phyloP scores from a whole-genome alignment of 2,329 filamentous ascomycete genomes.

The Aspergillus melleus region DNA sequence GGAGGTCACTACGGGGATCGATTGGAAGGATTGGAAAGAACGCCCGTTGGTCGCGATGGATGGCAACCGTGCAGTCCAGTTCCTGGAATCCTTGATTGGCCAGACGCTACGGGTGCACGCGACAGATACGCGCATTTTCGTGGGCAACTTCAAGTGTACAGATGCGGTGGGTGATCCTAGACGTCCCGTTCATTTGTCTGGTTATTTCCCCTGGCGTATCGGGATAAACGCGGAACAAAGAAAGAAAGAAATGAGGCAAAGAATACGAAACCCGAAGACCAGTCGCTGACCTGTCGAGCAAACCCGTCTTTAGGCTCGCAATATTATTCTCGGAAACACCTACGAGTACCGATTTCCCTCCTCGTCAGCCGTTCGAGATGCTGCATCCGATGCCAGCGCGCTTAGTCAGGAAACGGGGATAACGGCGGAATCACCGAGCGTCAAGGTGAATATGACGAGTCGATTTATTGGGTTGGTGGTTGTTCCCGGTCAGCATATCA shows the following conservation, averaged over 20 bases:
- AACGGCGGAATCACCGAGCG: slow-evolving; percentile 24
- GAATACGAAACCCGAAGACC: slow-evolving; percentile 2
- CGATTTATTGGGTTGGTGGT: slow-evolving; percentile 88
- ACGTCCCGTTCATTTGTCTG: slow-evolving; percentile 7
- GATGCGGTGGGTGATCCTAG: slow-evolving; percentile 67
- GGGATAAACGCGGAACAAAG: background rate
- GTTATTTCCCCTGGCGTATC: background rate
- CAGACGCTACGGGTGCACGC: slow-evolving; percentile 77
- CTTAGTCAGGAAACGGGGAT: slow-evolving; percentile 20
- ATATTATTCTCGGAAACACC: slow-evolving; percentile 80
- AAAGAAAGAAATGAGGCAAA: slow-evolving; percentile 6
- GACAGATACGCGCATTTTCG: slow-evolving; percentile 82
- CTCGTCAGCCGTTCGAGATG: slow-evolving; percentile 46
- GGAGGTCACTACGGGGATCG: too few species aligned
- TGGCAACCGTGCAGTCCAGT: slow-evolving; percentile 36
- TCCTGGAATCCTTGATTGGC: slow-evolving; percentile 64
- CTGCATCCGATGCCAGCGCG: slow-evolving; percentile 33
- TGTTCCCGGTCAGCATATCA: slow-evolving; percentile 81
- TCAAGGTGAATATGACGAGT: slow-evolving; percentile 73
- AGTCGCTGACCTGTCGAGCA: slow-evolving; percentile 16
- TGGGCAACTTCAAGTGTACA: slow-evolving; percentile 90
- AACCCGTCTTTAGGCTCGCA: slow-evolving; percentile 65
- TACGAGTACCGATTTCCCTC: slow-evolving; percentile 86
- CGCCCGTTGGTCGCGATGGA: slow-evolving; percentile 31
- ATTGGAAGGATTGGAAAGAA: background rate